phyloP scores from a whole-genome alignment of 2,329 filamentous ascomycete genomes.

The Xylaria hypoxylon region DNA sequence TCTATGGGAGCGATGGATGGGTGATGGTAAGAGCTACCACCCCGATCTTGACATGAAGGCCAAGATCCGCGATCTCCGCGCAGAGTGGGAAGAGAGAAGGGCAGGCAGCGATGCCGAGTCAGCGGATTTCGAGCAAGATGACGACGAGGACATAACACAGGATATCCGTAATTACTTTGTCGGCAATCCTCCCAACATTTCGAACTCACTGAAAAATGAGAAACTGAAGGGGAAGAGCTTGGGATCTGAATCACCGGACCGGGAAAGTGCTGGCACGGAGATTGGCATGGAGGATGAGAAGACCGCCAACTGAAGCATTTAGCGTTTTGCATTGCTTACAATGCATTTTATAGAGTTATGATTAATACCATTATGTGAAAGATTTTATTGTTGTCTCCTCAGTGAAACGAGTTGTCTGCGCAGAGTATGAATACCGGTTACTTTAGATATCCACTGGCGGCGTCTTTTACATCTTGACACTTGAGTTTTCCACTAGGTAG shows the following conservation, averaged over 20 bases:
- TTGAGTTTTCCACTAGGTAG: neutral
- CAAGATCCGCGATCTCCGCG: constrained; percentile 84
- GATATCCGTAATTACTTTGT: constrained; percentile 68
- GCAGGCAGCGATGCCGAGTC: constrained; percentile 62
- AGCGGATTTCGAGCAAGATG: constrained; percentile 54
- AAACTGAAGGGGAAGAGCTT: constrained; percentile 38
- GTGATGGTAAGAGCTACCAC: constrained; percentile 84
- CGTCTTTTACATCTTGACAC: too few species aligned
- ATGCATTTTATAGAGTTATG: constrained; percentile 9
- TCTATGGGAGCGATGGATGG: constrained; percentile 84
- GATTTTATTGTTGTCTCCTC: neutral
- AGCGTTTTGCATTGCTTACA: neutral
- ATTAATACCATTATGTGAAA: neutral
- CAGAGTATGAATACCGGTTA: neutral
- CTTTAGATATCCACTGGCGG: too few species aligned
- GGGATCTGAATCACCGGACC: constrained; percentile 24
- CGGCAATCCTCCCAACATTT: constrained; percentile 36
- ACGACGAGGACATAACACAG: constrained; percentile 63
- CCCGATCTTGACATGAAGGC: constrained; percentile 83
- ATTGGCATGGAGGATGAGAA: constrained; percentile 27
- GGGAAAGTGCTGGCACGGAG: constrained; percentile 16
- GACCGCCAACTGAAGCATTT: constrained; percentile 7
- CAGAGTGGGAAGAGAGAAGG: constrained; percentile 68
- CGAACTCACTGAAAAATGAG: constrained; percentile 43
- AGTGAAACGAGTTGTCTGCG: neutral